Evolutionary conservation across 2,329 filamentous ascomycete species (phyloP).

Genomic region (Emmonsia crescens): DNA sequence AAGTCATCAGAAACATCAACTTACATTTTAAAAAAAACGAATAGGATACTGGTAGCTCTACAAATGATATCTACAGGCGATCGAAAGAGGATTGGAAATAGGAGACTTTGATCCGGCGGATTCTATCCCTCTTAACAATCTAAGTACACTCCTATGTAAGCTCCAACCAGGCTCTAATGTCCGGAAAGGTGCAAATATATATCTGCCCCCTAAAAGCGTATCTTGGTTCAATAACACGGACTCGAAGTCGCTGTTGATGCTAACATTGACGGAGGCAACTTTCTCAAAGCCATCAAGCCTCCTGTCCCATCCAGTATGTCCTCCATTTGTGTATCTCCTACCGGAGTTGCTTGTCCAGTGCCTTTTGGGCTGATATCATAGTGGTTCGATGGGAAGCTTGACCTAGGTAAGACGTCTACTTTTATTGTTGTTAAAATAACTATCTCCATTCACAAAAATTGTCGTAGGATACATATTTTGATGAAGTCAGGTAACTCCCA

Average conservation of each 20-base stretch:
- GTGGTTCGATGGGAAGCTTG: neutral
- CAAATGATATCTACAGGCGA: neutral
- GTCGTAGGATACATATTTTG: neutral
- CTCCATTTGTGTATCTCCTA: neutral
- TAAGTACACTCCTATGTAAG: neutral
- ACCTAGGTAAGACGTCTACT: neutral
- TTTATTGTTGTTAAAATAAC: neutral
- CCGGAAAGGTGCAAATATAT: neutral
- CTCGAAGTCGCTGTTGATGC: neutral
- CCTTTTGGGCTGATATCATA: neutral
- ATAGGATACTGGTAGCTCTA: neutral
- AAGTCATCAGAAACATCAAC: no score
- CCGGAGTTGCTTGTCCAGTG: neutral
- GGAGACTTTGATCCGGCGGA: neutral
- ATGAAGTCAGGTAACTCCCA: neutral
- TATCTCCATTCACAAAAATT: neutral
- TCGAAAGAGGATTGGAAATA: neutral
- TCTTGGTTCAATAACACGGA: neutral
- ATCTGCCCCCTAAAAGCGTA: neutral
- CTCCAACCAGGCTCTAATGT: neutral
- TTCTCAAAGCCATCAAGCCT: neutral
- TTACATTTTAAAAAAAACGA: no score
- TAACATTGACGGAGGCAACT: neutral
- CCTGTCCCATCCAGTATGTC: neutral
- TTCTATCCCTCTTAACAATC: neutral